Conservation (phyloP, 768 basidiomycete species). For the Lentinula edodes region DNA sequence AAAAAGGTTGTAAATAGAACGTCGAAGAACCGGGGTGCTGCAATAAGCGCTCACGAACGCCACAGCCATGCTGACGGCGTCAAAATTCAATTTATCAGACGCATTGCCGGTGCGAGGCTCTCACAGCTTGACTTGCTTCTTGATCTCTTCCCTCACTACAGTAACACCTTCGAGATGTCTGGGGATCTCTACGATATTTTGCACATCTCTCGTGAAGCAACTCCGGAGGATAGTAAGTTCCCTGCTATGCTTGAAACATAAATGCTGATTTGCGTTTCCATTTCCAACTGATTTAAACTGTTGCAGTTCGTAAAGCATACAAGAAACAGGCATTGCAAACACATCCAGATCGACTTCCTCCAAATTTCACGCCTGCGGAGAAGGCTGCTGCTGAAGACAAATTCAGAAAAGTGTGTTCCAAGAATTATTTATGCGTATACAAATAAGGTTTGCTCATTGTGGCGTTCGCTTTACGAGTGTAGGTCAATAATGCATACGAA, state of each 20-base stretch:
- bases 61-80: background rate
- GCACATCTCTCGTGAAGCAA: slow-evolving; percentile 46
- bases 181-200: slow-evolving; percentile 63
- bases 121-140: background rate
- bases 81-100: background rate
- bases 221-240: slow-evolving; percentile 59
- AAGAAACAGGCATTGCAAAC: slow-evolving; percentile 65
- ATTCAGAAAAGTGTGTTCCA: slow-evolving; percentile 30
- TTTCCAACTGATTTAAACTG: background rate
- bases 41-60: background rate
- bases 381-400: slow-evolving; percentile 57
- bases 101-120: background rate
- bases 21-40: background rate
- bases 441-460: background rate
- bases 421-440: background rate
- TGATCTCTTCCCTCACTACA: slow-evolving; percentile 7
- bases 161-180: slow-evolving; percentile 32
- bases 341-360: slow-evolving; percentile 69
- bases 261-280: background rate
- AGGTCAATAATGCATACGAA: slow-evolving; percentile 80
- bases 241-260: background rate
- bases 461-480: background rate
- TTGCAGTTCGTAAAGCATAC: slow-evolving; percentile 73
- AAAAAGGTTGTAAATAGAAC: background rate
- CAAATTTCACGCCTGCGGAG: slow-evolving; percentile 48